A percentile compares a stretch with the other conserved stretches of the same genome.
These are phyloP conservation scores for Pyronema domesticum DNA, from an alignment of 495 filamentous ascomycete species.

Conservation along the genomic window DNA sequence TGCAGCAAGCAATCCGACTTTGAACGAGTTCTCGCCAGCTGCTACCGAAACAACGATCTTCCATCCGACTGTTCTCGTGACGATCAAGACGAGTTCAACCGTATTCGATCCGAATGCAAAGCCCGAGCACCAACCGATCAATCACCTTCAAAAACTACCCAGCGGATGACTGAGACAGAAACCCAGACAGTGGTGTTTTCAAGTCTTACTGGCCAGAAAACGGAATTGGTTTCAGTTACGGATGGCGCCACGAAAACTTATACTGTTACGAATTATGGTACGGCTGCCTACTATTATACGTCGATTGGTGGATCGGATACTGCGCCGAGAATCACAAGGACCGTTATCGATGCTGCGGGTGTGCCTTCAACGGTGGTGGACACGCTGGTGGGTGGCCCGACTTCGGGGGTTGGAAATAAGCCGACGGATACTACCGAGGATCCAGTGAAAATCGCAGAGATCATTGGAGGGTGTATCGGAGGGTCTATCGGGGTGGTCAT, in stretches of 20 bases:
- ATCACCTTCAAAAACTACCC: background rate
- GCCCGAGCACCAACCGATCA: background rate
- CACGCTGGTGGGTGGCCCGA: background rate
- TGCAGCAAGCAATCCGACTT: background rate
- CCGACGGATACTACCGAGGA: background rate
- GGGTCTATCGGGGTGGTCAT: background rate
- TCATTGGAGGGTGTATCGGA: background rate
- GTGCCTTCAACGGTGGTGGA: background rate
- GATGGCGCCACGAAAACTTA: background rate
- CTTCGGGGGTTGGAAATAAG: background rate
- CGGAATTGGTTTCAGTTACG: background rate
- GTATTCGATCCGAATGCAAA: background rate
- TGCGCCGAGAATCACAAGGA: background rate
- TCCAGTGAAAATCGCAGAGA: background rate
- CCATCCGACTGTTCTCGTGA: background rate
- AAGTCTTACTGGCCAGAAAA: background rate
- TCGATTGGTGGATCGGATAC: no score
- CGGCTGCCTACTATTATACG: background rate
- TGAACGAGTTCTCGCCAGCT: background rate
- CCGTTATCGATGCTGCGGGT: background rate
- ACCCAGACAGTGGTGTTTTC: background rate
- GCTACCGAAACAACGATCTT: background rate
- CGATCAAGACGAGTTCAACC: background rate
- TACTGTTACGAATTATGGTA: background rate
- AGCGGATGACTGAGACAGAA: background rate